Base-by-base conservation (phyloP, 352 stramenopile species). In the Phytophthora citrophthora region DNA sequence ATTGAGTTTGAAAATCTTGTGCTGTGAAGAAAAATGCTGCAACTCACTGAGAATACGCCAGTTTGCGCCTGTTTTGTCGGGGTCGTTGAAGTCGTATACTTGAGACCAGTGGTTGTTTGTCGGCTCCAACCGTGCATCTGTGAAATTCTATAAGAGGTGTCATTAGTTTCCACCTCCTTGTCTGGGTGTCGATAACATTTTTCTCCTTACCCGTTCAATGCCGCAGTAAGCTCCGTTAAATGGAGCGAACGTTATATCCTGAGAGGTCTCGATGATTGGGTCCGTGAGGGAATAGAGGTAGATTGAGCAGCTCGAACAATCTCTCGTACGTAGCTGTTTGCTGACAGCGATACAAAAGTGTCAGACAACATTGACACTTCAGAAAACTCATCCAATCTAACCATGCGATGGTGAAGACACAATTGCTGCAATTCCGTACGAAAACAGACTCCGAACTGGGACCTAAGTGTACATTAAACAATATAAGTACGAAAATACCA, bases 71-170 rank as follows among this genome's bases (percentile, higher is more conserved):
- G 68, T 80, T 72, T 90, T 94, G 63, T 93, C 79, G 7, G 83
- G 87, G 64, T 97, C 91, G 64, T 97, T 97, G 61, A 98, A 98
- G 64, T 98, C 92, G 63, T 94, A 97, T 13, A 98, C 76, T 27
- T 93, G 82, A 38, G 84, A 91, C 91, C 91, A 98, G 54, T 95
- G 86, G 54, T 97, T 98, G 64, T 92, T 90, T 23, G 67, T 72
- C n/a, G 91, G 85, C 49, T 94, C 81, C 15, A 98, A 60, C 0
- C 76, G 74, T 3, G 90, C 90, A 11, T 85, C 71, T 0, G 40
- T 16, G 57, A 98, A 96, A 61, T 91, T 79, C 82, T 91, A 43
- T 3, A 34, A 12, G 8, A 34, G 7, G 9, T 34, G 0, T 10
- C 11, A 34, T 12, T 4, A 34, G 9, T 13, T 34, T 34, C 44